Evolutionary conservation across 352 stramenopile species (phyloP), one percentile per base, ranked within the genome.

Genomic region (Blastocystis hominis): DNA sequence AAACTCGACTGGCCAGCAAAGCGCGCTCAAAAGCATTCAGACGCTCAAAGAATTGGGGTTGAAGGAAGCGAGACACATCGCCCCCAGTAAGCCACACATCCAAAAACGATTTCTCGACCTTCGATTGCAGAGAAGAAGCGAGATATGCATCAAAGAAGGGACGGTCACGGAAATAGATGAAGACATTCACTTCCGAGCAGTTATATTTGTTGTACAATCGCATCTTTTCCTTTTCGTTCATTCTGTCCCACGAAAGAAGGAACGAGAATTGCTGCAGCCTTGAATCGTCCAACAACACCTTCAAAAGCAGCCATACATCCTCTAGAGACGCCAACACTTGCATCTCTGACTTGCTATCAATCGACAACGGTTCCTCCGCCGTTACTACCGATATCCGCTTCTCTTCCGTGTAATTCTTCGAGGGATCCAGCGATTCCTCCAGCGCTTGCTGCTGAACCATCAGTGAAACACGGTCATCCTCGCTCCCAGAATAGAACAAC

Each of bases 161-260:
- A 53, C 61, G 88, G 78, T 93, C 91, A 86, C 91, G 92, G 47
- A 89, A 89, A 88, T 88, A 92, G 9, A 93, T 64, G 62, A 91
- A 93, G n/a, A 93, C 89, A 77, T 93, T 86, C 6, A 93, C 50
- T 86, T 93, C 91, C 69, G 92, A 89, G 56, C 88, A 91, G 0
- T 89, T 89, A 40, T 93, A 90, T 17, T 55, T 42, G 59, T 89
- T 92, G 88, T 92, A 93, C 46, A 91, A 89, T 17, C 34, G 61
- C 34, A 66, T 24, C 75, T 92, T 92, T 44, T 90, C 88, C 0
- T 38, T 17, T 2, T 34, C 15, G 44, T 46, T 86, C 34, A 91
- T 36, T 0, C 30, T 44, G 10, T 68, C 68, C 91, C 91, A 93
- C 2, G 20, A 34, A 30, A 89, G 90, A n/a, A 93, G 36, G 40